phyloP scores from a whole-genome alignment of 345 rosid species.

The Cardamine resedifolia region DNA sequence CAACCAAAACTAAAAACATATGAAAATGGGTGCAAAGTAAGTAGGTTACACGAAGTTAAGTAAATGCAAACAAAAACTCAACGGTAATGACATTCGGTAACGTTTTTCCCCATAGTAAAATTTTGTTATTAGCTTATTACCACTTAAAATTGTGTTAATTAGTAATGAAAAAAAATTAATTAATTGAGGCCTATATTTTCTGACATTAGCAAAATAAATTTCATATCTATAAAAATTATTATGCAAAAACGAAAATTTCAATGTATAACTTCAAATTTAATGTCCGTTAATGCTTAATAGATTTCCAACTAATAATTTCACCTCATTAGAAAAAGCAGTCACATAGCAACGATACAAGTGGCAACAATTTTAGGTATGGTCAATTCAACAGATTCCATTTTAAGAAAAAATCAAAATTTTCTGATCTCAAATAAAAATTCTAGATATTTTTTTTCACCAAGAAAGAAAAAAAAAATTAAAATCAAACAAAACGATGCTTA shows the following conservation, averaged over 20 bases:
- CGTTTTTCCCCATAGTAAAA: slow-evolving; percentile 17
- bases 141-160: slow-evolving; percentile 2
- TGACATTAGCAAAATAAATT: slow-evolving; percentile 7
- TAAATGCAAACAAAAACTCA: slow-evolving; percentile 27
- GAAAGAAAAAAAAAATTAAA: not conserved
- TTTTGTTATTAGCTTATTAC: slow-evolving; percentile 19
- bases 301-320: slow-evolving; percentile 14
- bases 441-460: not conserved
- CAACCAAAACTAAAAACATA: slow-evolving; percentile 5
- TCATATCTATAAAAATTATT: not conserved
- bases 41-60: slow-evolving; percentile 32
- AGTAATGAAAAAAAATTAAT: not conserved
- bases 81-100: slow-evolving; percentile 22
- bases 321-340: not conserved
- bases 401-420: not conserved
- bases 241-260: not conserved
- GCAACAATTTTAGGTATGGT: not conserved
- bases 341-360: not conserved
- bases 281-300: slow-evolving; percentile 2
- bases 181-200: not conserved
- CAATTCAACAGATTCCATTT: not conserved
- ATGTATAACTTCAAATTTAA: not conserved
- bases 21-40: slow-evolving; percentile 26
- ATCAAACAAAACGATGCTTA: slow-evolving; percentile 6
- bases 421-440: not conserved